Evolutionary conservation across 2,329 filamentous ascomycete genomes (phyloP).

Genomic region (Leptographium radiaticola): DNA sequence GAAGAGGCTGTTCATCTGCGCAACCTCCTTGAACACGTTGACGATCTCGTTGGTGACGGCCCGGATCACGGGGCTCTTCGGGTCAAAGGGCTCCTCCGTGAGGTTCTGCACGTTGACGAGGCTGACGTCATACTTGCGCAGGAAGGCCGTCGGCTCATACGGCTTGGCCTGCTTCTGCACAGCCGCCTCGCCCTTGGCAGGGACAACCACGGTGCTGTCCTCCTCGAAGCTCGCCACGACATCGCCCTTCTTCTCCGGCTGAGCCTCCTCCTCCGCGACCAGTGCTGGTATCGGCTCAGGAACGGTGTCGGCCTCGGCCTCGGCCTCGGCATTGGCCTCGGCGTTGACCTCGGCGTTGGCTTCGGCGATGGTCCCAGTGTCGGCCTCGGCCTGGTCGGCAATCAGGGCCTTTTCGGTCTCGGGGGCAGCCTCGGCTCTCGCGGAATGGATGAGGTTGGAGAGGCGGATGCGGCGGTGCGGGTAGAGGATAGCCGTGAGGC

Average conservation of each 20-base stretch:
- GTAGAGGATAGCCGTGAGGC: slow-evolving; percentile 86
- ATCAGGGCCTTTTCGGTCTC: neutral
- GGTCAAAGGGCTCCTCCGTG: slow-evolving; percentile 75
- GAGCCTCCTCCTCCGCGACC: slow-evolving; percentile 29
- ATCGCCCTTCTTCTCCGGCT: slow-evolving; percentile 69
- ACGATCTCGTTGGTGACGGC: slow-evolving; percentile 96
- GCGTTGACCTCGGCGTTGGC: no score
- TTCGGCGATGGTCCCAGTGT: neutral
- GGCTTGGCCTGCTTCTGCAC: neutral
- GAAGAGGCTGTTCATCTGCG: slow-evolving; percentile 86
- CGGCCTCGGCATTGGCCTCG: slow-evolving; percentile 29
- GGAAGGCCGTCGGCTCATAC: slow-evolving; percentile 81
- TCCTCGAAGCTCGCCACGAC: slow-evolving; percentile 97
- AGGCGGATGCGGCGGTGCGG: slow-evolving; percentile 91
- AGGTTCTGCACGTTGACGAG: slow-evolving; percentile 94
- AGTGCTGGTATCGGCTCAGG: slow-evolving; percentile 49
- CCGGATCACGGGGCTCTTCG: slow-evolving; percentile 76
- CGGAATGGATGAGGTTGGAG: slow-evolving; percentile 65
- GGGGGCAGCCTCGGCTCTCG: neutral
- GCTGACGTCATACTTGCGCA: slow-evolving; percentile 84
- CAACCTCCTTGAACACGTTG: slow-evolving; percentile 97
- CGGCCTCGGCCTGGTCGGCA: neutral
- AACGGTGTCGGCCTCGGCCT: slow-evolving; percentile 32
- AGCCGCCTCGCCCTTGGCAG: slow-evolving; percentile 32
- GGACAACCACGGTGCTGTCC: slow-evolving; percentile 39